Conservation (phyloP, 176 grass and related monocot species). For the Raddia guianensis region DNA sequence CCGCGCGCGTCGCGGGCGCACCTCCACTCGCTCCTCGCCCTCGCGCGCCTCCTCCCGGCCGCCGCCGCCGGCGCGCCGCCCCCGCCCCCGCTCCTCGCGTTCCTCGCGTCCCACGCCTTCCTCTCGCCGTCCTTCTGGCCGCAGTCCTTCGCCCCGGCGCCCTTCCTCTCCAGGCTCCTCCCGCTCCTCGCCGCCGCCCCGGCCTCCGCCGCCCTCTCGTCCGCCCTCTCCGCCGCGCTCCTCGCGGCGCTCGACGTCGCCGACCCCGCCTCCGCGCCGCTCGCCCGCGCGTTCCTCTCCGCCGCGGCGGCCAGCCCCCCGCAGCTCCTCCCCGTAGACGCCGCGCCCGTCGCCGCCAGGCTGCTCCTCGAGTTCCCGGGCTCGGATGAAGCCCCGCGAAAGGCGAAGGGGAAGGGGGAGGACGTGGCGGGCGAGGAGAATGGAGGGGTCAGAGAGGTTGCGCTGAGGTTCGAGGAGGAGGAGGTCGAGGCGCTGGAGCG, state of each 20-base stretch:
- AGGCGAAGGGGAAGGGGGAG: slow-evolving; percentile 75
- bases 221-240: slow-evolving; percentile 51
- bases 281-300: slow-evolving; percentile 74
- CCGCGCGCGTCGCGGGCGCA: slow-evolving; percentile 64
- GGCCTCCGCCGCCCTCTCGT: slow-evolving; percentile 54
- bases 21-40: slow-evolving; percentile 84
- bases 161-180: slow-evolving; percentile 68
- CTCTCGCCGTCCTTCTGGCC: slow-evolving; percentile 77
- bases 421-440: slow-evolving; percentile 49
- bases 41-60: slow-evolving; percentile 78
- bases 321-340: slow-evolving; percentile 53
- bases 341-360: slow-evolving; percentile 56
- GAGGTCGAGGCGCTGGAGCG: slow-evolving; percentile 66
- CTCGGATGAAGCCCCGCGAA: slow-evolving; percentile 55
- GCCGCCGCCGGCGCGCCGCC: slow-evolving; percentile 24
- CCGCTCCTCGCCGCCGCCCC: slow-evolving; percentile 54
- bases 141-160: slow-evolving; percentile 54
- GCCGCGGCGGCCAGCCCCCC: slow-evolving; percentile 61
- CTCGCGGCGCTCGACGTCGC: slow-evolving; percentile 62
- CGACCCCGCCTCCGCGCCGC: slow-evolving; percentile 44
- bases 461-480: slow-evolving; percentile 80
- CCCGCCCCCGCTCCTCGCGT: slow-evolving; percentile 57
- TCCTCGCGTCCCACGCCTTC: slow-evolving; percentile 63
- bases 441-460: slow-evolving; percentile 60
- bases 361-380: slow-evolving; percentile 67